phyloP scores from a whole-genome alignment of 202 grass and related monocot genomes.

The Zoysia matrella region DNA sequence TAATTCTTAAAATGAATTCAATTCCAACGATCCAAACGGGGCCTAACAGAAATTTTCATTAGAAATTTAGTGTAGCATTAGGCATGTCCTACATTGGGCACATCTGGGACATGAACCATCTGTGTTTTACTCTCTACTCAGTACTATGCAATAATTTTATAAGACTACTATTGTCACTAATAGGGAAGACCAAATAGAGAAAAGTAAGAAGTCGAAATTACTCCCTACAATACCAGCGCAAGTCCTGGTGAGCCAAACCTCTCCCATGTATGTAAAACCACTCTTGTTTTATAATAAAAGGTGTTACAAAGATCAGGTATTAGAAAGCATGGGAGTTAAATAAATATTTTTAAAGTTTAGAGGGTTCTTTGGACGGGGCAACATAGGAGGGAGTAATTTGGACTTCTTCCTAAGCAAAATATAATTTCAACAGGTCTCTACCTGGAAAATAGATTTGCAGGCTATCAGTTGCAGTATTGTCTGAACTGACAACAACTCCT shows the following conservation, averaged over 20 bases:
- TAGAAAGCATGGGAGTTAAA: no score
- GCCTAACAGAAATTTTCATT: neutral
- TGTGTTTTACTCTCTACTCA: slow-evolving; percentile 1
- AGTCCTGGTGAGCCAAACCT: no score
- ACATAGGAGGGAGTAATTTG: no score
- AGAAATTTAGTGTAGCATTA: neutral
- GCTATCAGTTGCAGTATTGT: slow-evolving; percentile 51
- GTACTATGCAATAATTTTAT: neutral
- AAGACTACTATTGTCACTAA: neutral
- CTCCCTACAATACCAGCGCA: no score
- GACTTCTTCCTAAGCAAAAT: neutral
- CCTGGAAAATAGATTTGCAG: slow-evolving; percentile 88
- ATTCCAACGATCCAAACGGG: no score
- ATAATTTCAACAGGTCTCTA: slow-evolving; percentile 37
- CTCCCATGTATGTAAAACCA: no score
- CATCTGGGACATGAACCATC: neutral
- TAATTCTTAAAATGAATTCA: no score
- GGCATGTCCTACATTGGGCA: neutral
- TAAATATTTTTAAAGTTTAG: no score
- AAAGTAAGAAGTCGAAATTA: no score
- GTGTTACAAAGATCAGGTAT: no score
- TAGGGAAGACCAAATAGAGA: neutral
- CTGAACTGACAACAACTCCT: slow-evolving; percentile 63
- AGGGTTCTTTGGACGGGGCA: no score
- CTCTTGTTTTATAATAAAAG: no score